Conservation (phyloP, 257 asterid genomes). For the Verbena officinalis region DNA sequence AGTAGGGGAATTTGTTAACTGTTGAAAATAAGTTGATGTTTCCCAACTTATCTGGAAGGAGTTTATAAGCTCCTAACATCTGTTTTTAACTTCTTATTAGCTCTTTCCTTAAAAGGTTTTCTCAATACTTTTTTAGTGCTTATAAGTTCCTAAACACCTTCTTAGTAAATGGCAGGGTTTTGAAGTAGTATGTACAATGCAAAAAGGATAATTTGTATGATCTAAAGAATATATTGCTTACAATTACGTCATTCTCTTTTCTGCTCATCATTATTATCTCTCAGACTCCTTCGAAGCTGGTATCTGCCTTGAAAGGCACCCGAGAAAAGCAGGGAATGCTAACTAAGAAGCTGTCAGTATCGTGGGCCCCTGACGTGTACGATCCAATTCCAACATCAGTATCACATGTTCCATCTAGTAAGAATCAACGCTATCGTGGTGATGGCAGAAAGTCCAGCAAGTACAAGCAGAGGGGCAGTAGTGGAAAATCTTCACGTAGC, state of each 20-base stretch:
- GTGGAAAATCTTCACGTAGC: slow-evolving; percentile 68
- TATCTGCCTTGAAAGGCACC: slow-evolving; percentile 96
- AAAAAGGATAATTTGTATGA: too few relatives aligned
- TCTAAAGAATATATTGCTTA: slow-evolving; percentile 10
- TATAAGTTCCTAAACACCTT: too few relatives aligned
- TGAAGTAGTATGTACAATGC: too few relatives aligned
- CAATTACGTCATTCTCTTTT: slow-evolving; percentile 16
- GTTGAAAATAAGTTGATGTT: too few relatives aligned
- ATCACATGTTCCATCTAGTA: slow-evolving; percentile 71
- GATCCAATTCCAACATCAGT: slow-evolving; percentile 89
- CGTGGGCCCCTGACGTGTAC: slow-evolving; percentile 93
- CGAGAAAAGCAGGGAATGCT: slow-evolving; percentile 75
- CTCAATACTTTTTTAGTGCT: too few relatives aligned
- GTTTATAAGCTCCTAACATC: too few relatives aligned
- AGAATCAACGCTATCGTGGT: slow-evolving; percentile 52
- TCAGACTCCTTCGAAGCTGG: slow-evolving; percentile 63
- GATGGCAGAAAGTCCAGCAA: slow-evolving; percentile 63
- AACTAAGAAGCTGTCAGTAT: slow-evolving; percentile 60
- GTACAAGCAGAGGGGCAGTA: slow-evolving; percentile 66
- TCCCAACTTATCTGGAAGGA: too few relatives aligned
- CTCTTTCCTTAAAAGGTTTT: too few relatives aligned
- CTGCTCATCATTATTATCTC: slow-evolving; percentile 36
- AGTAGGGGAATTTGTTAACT: too few relatives aligned
- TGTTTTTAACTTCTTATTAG: too few relatives aligned
- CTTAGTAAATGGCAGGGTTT: too few relatives aligned